phyloP scores from a whole-genome alignment of 768 basidiomycete genomes.

The Calocybe gangraenosa region DNA sequence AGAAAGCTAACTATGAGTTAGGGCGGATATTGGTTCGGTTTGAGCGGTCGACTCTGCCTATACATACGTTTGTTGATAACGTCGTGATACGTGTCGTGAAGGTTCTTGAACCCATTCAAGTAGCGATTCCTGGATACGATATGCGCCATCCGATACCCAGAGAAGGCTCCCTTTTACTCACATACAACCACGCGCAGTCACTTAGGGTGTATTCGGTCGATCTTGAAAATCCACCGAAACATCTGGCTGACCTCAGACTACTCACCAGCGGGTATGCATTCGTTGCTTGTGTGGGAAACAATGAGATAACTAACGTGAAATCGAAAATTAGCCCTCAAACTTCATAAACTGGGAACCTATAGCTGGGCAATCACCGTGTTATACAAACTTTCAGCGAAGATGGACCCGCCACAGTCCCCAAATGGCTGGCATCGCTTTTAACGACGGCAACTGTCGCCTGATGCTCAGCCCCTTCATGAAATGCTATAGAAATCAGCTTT shows the following conservation, averaged over 20 bases:
- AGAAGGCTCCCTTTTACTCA: background rate
- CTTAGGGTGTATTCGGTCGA: background rate
- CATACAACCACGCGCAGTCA: background rate
- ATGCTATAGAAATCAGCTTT: no score
- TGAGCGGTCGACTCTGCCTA: slow-evolving; percentile 12
- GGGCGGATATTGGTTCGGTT: slow-evolving; percentile 13
- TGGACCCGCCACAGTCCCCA: no score
- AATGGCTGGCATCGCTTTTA: no score
- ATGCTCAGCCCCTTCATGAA: no score
- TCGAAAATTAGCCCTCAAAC: no score
- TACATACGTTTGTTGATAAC: slow-evolving; percentile 25
- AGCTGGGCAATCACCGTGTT: no score
- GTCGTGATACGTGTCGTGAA: slow-evolving; percentile 25
- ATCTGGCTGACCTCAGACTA: no score
- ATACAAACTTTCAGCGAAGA: no score
- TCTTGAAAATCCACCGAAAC: no score
- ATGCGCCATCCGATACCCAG: background rate
- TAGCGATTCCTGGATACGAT: slow-evolving; percentile 11
- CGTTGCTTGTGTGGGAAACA: background rate
- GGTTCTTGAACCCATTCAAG: slow-evolving; percentile 11
- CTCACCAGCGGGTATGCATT: background rate
- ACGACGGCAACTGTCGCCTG: no score
- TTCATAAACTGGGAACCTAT: no score
- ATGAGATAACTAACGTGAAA: background rate
- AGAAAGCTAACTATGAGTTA: background rate